phyloP scores from a whole-genome alignment of 805 yeast species.

The Candida taoyuanica region DNA sequence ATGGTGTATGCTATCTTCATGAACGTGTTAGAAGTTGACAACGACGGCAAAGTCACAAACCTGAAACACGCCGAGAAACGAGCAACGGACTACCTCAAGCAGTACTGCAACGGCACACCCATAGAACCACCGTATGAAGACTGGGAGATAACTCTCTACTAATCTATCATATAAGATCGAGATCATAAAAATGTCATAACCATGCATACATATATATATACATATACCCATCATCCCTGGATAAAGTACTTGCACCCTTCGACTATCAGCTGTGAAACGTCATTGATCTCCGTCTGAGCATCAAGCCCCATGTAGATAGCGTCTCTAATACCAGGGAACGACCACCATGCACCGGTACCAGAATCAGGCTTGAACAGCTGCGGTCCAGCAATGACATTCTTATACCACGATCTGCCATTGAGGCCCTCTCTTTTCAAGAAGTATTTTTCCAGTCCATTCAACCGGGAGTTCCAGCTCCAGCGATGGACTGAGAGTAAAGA shows the following conservation, averaged over 20 bases:
- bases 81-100: constrained; percentile 6
- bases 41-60: constrained; percentile 1
- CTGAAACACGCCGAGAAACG: constrained; percentile 4
- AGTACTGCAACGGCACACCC: constrained; percentile 1
- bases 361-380: constrained; percentile 52
- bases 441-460: constrained; percentile 49
- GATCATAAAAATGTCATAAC: not conserved
- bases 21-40: constrained; percentile 4
- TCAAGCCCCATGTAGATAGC: constrained; percentile 47
- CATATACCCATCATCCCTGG: too few species aligned
- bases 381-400: constrained; percentile 67
- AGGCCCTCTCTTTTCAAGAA: constrained; percentile 40
- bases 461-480: constrained; percentile 75
- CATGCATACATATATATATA: too few species aligned
- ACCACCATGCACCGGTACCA: constrained; percentile 46
- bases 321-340: constrained; percentile 78
- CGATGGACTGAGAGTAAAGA: constrained; percentile 65
- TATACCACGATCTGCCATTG: constrained; percentile 56
- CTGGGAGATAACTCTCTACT: constrained; percentile 3
- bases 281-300: constrained; percentile 52
- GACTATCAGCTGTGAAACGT: constrained; percentile 30
- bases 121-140: constrained; percentile 4
- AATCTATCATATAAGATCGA: too few species aligned
- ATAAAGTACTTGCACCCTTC: constrained; percentile 15
- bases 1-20: constrained; percentile 6